These are phyloP conservation scores for Penicillium psychrofluorescens DNA, from an alignment of 495 filamentous ascomycete genomes.

Conservation along the genomic window DNA sequence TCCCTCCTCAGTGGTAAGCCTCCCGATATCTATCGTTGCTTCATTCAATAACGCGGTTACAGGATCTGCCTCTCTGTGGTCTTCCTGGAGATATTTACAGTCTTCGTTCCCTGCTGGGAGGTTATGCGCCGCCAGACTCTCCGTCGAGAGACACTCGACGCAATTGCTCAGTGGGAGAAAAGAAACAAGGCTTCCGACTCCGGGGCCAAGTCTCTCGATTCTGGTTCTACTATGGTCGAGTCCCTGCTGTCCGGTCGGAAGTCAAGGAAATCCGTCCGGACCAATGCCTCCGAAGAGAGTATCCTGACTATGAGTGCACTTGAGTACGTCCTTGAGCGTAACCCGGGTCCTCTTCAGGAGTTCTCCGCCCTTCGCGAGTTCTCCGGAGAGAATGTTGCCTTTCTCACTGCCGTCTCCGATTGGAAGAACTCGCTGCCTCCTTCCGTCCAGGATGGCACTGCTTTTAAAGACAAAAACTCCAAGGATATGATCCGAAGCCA, in stretches of 20 bases:
- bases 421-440: slow-evolving; percentile 39
- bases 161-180: slow-evolving; percentile 28
- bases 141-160: slow-evolving; percentile 28
- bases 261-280: slow-evolving; percentile 22
- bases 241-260: slow-evolving; percentile 28
- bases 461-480: slow-evolving; percentile 9
- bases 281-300: slow-evolving; percentile 21
- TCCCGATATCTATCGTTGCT: background rate
- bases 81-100: slow-evolving; percentile 44
- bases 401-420: slow-evolving; percentile 50
- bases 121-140: slow-evolving; percentile 44
- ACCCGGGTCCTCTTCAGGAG: slow-evolving; percentile 46
- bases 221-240: slow-evolving; percentile 23
- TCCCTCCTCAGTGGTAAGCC: slow-evolving; percentile 51
- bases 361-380: slow-evolving; percentile 59
- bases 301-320: slow-evolving; percentile 54
- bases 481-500: slow-evolving; percentile 25
- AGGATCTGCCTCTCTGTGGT: slow-evolving; percentile 51
- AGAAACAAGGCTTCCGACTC: slow-evolving; percentile 17
- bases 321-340: slow-evolving; percentile 48
- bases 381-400: slow-evolving; percentile 62
- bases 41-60: background rate
- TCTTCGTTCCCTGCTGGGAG: slow-evolving; percentile 50
- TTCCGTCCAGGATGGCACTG: slow-evolving; percentile 10
- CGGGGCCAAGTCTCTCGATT: slow-evolving; percentile 23